Base-by-base conservation (phyloP, 805 yeast genomes). In the Metschnikowia proteae region DNA sequence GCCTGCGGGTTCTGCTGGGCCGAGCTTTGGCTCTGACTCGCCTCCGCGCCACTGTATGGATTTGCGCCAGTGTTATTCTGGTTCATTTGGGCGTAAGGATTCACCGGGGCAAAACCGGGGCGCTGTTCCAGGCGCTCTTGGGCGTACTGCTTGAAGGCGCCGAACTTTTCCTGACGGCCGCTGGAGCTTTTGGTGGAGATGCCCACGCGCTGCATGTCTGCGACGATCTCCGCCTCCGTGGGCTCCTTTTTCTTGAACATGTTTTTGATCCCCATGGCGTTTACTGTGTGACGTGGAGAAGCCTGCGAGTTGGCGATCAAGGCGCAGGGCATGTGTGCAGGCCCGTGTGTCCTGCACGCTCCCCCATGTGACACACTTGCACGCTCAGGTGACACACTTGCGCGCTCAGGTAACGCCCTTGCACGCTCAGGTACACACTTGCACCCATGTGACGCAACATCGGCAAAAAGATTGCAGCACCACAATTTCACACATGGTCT, bases 231-330 rank as follows among this genome's bases (percentile, higher is more conserved):
- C 47, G 67, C 73, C 49, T 74, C 78, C 27, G 78, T 72, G 33
- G 76, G 77, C 53, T 79, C 83, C 57, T 76, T 78, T 63, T 66
- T 73, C 56, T 66, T 73, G 61, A 76, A 75, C 59, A 74, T 70
- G 50, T 70, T 69, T 53, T 68, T 75, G 53, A 73, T 45, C 8
- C 79, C 79, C 81, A 76, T 76, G 42, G 25, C 33, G 45, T 23
- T 4, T 22, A 27, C 7, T 26, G 43, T 8, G 29, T 31, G 36
- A 40, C 36, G 43, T 31, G 36, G 35, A 31, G 28, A 31, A 27
- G 32, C 31, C 8, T 23, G 23, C 11, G 23, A 13, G 30, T 13
- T 26, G 40, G 28, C 30, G 22, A 38, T 13, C 13, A 28, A 33
- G 41, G 41, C 41, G 41, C 41, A 35, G 10, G 39, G 3, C 31